These are phyloP conservation scores for Xanthoceras sorbifolium DNA, from an alignment of 345 rosid genomes.

Conservation along the genomic window DNA sequence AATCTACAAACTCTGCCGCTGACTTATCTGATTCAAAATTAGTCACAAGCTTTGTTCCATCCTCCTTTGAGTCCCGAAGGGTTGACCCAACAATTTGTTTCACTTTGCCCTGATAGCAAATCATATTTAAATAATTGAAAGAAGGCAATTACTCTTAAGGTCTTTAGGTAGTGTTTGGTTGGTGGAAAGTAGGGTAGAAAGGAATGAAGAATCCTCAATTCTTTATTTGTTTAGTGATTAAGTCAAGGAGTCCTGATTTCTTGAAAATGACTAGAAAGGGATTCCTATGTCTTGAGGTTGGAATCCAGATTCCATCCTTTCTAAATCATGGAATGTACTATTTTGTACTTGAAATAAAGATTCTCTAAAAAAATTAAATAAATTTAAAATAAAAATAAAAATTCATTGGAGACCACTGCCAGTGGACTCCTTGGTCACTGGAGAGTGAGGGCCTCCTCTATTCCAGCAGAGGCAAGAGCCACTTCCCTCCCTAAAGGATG, in stretches of 20 bases:
- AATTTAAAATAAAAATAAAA: too few species aligned
- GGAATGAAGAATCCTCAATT: background rate
- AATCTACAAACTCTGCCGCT: slow-evolving; percentile 76
- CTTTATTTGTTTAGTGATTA: too few species aligned
- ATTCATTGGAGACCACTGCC: too few species aligned
- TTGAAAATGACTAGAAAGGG: too few species aligned
- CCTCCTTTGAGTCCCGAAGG: slow-evolving; percentile 69
- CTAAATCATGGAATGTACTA: background rate
- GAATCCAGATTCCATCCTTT: background rate
- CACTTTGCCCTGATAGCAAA: slow-evolving; percentile 72
- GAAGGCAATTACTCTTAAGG: background rate
- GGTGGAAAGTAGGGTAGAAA: background rate
- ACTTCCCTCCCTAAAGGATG: too few species aligned
- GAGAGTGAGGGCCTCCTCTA: too few species aligned
- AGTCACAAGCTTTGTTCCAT: slow-evolving; percentile 64
- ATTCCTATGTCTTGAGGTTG: too few species aligned
- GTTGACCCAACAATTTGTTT: slow-evolving; percentile 97
- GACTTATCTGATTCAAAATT: slow-evolving; percentile 85
- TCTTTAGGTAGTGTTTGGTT: background rate
- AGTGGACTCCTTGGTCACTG: too few species aligned
- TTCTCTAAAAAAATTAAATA: too few species aligned
- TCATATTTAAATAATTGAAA: slow-evolving; percentile 2
- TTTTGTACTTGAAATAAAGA: background rate
- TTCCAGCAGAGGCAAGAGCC: too few species aligned
- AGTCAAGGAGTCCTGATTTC: too few species aligned